A percentile compares a stretch with the other conserved stretches of the same genome.
phyloP scores from a whole-genome alignment of 1,139 yeast genomes.

The Debaryomycetaceae sp. region DNA sequence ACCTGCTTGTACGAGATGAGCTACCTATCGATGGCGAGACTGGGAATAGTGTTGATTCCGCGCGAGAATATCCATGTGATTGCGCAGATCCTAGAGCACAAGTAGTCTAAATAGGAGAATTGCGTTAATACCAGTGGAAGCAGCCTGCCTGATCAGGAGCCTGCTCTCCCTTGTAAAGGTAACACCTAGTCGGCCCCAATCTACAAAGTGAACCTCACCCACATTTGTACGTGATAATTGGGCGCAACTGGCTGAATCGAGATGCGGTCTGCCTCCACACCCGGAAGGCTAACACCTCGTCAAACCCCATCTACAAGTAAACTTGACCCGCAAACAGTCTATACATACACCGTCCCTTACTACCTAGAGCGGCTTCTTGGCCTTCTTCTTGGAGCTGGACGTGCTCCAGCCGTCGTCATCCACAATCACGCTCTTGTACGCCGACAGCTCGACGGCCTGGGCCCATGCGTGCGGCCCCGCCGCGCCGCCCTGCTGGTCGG shows the following conservation, averaged over 20 bases:
- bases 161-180: background rate
- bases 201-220: background rate
- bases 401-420: slow-evolving; percentile 73
- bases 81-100: slow-evolving; percentile 3
- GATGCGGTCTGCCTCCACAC: background rate
- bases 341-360: background rate
- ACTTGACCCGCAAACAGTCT: too few relatives aligned
- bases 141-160: background rate
- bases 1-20: slow-evolving; percentile 36
- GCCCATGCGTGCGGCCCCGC: slow-evolving; percentile 51
- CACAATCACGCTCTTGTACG: slow-evolving; percentile 34
- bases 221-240: too few relatives aligned
- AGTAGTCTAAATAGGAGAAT: too few relatives aligned
- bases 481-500: slow-evolving; percentile 45
- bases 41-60: slow-evolving; percentile 53
- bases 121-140: too few relatives aligned
- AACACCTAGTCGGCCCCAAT: background rate
- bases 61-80: slow-evolving; percentile 31
- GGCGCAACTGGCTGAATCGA: background rate
- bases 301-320: too few relatives aligned
- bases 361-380: slow-evolving; percentile 11
- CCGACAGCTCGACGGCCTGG: slow-evolving; percentile 45
- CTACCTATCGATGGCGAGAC: slow-evolving; percentile 51
- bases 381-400: slow-evolving; percentile 21
- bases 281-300: background rate